Evolutionary conservation across 1,284 basidiomycete genomes (phyloP).

Genomic region (Cutaneotrichosporon sp.): DNA sequence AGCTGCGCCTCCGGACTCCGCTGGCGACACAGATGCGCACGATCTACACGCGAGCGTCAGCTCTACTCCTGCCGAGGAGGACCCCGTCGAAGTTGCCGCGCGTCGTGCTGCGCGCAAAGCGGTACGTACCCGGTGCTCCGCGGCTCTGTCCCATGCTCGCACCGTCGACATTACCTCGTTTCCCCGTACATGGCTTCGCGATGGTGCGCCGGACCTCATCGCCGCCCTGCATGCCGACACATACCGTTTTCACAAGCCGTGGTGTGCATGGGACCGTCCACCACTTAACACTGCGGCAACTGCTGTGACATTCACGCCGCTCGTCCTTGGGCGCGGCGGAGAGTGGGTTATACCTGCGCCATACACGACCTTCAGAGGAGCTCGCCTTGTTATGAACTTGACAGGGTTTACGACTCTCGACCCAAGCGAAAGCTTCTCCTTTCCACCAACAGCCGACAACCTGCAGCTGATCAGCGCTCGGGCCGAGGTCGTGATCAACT

Average conservation of each 20-base stretch:
- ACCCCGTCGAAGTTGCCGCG: not conserved
- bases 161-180: not conserved
- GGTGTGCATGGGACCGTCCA: not conserved
- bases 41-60: not conserved
- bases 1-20: too few relatives aligned
- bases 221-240: not conserved
- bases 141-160: not conserved
- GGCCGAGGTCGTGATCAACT: conserved; percentile 14
- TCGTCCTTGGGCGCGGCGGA: not conserved
- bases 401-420: not conserved
- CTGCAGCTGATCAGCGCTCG: not conserved
- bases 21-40: not conserved
- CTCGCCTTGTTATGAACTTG: not conserved
- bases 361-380: not conserved
- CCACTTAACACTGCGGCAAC: not conserved
- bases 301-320: not conserved
- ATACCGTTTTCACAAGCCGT: not conserved
- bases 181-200: not conserved
- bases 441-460: not conserved
- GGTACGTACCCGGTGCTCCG: not conserved
- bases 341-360: not conserved
- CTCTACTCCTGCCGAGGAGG: not conserved
- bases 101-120: not conserved
- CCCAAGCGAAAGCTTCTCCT: not conserved
- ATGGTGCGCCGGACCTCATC: not conserved